Percentiles rank a stretch among this genome's conserved stretches.
These are phyloP conservation scores for Prunella vulgaris DNA, from an alignment of 257 asterid genomes.

Conservation along the genomic window DNA sequence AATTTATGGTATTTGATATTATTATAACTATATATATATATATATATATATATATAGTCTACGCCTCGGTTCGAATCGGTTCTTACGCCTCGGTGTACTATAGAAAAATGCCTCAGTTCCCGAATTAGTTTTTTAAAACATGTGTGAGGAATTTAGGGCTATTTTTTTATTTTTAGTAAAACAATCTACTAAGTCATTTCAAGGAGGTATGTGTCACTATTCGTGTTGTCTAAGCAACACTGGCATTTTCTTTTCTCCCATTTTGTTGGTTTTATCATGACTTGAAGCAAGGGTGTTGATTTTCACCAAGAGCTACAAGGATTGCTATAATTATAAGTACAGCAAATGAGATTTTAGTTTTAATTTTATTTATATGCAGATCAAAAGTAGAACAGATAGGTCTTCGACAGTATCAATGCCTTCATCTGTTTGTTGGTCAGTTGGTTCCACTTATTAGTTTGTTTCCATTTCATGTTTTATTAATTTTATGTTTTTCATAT, in stretches of 20 bases:
- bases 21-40: too few relatives aligned
- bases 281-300: background rate
- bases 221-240: slow-evolving; percentile 7
- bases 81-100: too few relatives aligned
- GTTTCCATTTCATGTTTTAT: slow-evolving; percentile 11
- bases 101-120: too few relatives aligned
- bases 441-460: slow-evolving; percentile 13
- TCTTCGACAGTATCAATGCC: slow-evolving; percentile 49
- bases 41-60: too few relatives aligned
- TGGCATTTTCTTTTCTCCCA: background rate
- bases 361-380: slow-evolving; percentile 43
- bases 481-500: slow-evolving; percentile 7
- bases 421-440: slow-evolving; percentile 84
- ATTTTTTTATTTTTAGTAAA: background rate
- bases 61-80: too few relatives aligned
- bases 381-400: slow-evolving; percentile 24
- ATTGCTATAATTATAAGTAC: background rate
- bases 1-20: too few relatives aligned
- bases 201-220: background rate
- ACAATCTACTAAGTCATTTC: background rate
- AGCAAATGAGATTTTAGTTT: background rate
- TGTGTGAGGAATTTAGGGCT: background rate
- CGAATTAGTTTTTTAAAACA: too few relatives aligned
- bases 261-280: background rate
- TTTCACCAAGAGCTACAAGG: background rate